Evolutionary conservation across 1,139 yeast species (phyloP).

Genomic region (Geotrichum macrosporum): DNA sequence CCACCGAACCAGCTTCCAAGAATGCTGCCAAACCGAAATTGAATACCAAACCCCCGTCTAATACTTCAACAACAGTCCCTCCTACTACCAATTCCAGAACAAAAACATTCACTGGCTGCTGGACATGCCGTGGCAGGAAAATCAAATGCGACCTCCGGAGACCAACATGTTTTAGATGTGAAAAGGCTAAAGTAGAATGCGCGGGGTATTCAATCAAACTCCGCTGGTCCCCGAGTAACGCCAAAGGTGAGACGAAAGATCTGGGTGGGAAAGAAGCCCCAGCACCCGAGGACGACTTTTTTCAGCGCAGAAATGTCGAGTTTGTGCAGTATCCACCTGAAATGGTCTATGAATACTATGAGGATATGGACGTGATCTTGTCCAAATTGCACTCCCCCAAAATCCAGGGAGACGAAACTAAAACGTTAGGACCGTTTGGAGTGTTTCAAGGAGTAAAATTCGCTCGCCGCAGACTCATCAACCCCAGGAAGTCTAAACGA

Average conservation of each 20-base stretch:
- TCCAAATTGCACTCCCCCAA: conserved; percentile 54
- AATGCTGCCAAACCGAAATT: too few species aligned
- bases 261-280: conserved; percentile 20
- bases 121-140: conserved; percentile 58
- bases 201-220: conserved; percentile 80
- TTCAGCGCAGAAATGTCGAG: conserved; percentile 64
- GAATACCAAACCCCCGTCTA: conserved; percentile 4
- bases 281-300: conserved; percentile 43
- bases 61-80: not conserved
- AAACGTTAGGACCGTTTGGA: conserved; percentile 76
- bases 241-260: conserved; percentile 27
- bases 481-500: conserved; percentile 28
- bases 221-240: conserved; percentile 54
- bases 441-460: conserved; percentile 52
- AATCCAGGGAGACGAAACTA: conserved; percentile 48
- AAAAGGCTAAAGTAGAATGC: conserved; percentile 56
- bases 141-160: conserved; percentile 55
- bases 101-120: conserved; percentile 58
- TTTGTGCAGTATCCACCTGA: conserved; percentile 65
- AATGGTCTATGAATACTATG: conserved; percentile 62
- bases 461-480: conserved; percentile 8
- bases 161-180: conserved; percentile 53
- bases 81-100: conserved; percentile 30
- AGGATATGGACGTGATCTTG: conserved; percentile 75
- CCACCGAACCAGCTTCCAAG: not conserved